phyloP scores from a whole-genome alignment of 371 early-diverging fungal genomes.

The Mortierella sp. region DNA sequence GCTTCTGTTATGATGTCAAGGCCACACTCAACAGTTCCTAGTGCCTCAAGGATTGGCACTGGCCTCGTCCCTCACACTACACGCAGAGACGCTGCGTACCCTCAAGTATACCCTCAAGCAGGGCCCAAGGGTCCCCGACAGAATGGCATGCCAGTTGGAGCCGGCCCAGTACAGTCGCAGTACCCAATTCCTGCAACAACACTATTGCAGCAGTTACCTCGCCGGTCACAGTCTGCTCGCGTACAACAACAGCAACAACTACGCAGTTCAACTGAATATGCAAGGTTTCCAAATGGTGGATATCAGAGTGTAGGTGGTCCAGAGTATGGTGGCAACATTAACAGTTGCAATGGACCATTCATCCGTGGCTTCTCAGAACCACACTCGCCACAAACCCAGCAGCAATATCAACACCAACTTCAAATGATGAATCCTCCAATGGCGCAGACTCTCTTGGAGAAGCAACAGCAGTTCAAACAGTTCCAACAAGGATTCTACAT shows the following conservation, averaged over 20 bases:
- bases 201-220: slow-evolving; percentile 24
- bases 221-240: slow-evolving; percentile 38
- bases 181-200: slow-evolving; percentile 40
- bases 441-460: slow-evolving; percentile 6
- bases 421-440: slow-evolving; percentile 10
- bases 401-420: slow-evolving; percentile 24
- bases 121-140: slow-evolving; percentile 7
- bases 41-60: neutral
- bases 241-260: slow-evolving; percentile 7
- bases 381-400: slow-evolving; percentile 9
- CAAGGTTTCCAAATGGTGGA: slow-evolving; percentile 22
- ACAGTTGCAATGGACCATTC: slow-evolving; percentile 2
- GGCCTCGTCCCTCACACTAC: neutral
- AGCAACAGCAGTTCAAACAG: slow-evolving; percentile 10
- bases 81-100: neutral
- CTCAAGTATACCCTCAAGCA: neutral
- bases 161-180: slow-evolving; percentile 5
- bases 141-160: neutral
- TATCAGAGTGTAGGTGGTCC: slow-evolving; percentile 14
- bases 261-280: slow-evolving; percentile 24
- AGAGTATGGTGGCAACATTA: neutral
- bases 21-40: neutral
- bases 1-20: slow-evolving; percentile 3
- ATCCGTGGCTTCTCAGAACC: slow-evolving; percentile 20
- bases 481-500: slow-evolving; percentile 24